Conservation (phyloP, 164 flowering plant genomes). For the Euptelea pleiosperma region DNA sequence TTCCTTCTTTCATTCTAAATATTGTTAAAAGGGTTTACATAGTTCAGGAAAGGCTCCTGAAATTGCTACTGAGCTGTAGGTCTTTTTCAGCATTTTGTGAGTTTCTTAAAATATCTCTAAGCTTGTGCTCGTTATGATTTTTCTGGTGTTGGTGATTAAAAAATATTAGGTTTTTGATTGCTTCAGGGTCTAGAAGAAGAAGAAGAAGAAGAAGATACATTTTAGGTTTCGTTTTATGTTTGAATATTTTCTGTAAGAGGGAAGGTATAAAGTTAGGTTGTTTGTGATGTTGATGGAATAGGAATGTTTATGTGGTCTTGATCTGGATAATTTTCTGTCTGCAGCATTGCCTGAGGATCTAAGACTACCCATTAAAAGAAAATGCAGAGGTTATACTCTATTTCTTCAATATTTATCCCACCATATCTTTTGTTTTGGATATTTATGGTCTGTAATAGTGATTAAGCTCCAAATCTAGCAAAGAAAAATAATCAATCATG, state of each 20-base stretch:
- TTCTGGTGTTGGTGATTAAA: no score
- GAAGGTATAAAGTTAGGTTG: background rate
- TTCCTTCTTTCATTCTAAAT: background rate
- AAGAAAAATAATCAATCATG: no score
- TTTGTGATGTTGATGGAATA: background rate
- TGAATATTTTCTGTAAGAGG: background rate
- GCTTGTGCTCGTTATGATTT: no score
- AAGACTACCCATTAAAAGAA: background rate
- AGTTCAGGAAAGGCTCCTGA: background rate
- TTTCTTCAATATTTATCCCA: no score
- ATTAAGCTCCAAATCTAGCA: no score
- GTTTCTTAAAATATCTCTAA: no score
- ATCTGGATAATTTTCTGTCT: constrained; percentile 2
- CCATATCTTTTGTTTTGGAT: no score
- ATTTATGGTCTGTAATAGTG: no score
- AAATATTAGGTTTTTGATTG: no score
- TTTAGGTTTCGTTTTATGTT: background rate
- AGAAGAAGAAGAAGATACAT: background rate
- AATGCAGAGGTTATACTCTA: no score
- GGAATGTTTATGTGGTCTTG: background rate
- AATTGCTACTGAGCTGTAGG: no score
- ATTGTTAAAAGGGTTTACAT: background rate
- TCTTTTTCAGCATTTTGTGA: no score
- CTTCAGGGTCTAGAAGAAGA: background rate
- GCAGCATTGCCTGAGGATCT: background rate